Percentiles rank a stretch among this genome's conserved stretches.
Conservation (phyloP, 1,284 basidiomycete species). For the Psilocybe mexicana region DNA sequence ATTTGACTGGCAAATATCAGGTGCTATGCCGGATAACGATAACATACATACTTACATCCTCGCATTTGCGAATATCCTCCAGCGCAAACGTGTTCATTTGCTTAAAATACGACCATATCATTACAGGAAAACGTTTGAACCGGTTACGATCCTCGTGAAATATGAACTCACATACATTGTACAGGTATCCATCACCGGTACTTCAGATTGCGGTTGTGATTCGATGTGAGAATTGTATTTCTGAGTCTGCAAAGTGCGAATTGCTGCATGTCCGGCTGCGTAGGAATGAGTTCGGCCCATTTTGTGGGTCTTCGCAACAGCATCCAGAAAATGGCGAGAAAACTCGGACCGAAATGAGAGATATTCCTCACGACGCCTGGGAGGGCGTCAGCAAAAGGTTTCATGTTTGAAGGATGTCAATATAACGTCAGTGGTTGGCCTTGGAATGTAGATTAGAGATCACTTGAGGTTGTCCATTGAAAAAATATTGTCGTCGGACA, state of each 20-base stretch:
- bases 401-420: background rate
- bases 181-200: background rate
- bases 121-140: no score
- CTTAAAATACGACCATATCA: no score
- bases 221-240: background rate
- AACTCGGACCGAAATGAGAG: background rate
- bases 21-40: background rate
- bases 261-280: background rate
- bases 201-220: background rate
- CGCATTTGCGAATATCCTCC: background rate
- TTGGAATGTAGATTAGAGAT: background rate
- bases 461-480: background rate
- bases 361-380: background rate
- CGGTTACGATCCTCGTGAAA: background rate
- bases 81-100: background rate
- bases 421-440: background rate
- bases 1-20: background rate
- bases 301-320: background rate
- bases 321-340: background rate
- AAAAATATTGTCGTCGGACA: background rate
- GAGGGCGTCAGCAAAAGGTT: background rate
- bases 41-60: background rate
- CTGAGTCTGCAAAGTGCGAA: background rate
- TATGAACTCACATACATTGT: background rate
- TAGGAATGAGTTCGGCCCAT: background rate